Evolutionary conservation across 352 stramenopile species (phyloP), one percentile per base, ranked within the genome.

Genomic region (Phytophthora aleatoria): DNA sequence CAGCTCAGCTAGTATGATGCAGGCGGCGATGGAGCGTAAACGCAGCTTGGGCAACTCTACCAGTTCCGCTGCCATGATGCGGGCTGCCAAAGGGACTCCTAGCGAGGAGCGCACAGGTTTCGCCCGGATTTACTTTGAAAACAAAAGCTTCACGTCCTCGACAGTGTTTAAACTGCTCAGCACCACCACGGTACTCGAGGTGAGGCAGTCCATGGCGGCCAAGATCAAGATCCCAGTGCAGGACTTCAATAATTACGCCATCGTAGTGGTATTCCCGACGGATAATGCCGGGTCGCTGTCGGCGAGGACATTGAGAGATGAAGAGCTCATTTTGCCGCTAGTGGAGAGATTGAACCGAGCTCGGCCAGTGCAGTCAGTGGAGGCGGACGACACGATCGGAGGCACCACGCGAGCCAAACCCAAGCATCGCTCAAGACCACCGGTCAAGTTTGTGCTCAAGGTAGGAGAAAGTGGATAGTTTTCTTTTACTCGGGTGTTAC

Each of bases 401-500:
- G 50, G 52, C 31, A 69, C 74, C 0, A 61, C 79, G 12, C 78
- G 82, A 9, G 51, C 70, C 3, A 92, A 90, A 41, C 67, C 76
- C 13, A 86, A 89, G 28, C 85, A 93, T 58, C 79, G 81, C 13
- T 69, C 74, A 3, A 73, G 78, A 27, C 81, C 83, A 5, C 74
- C 84, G 2, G 74, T 95, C 57, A 93, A 93, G 56, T 95, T 95
- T 57, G 77, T 95, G 41, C 74, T 95, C 47, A 95, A 92, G 74
- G 85, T 92, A 50, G 35, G 43, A 31, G 36, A 54, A 7, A 8
- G 13, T 8, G n/a, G 16, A 5, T 1, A 1, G 2, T 33, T 26
- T 12, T 48, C 3, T 50, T 24, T 24, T 63, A 20, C 20, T 20
- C 20, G 20, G 20, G 20, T 20, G 20, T 58, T 64, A 27, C 48